Evolutionary conservation across 257 asterid species (phyloP).

Genomic region (Solanum sejunctum): DNA sequence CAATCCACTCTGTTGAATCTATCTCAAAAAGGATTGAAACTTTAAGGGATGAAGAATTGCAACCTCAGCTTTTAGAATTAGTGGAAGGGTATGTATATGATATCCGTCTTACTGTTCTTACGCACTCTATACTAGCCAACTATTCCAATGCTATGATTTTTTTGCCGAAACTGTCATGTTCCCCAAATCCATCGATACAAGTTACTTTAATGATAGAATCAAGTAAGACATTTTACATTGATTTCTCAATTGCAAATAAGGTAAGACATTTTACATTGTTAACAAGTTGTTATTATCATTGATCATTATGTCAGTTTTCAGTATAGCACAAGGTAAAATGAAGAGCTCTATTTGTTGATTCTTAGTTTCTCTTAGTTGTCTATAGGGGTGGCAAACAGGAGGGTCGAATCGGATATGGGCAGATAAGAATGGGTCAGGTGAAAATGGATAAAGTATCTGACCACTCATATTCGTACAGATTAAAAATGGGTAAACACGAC

Average conservation of each 20-base stretch:
- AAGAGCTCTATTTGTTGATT: not conserved
- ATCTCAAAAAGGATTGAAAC: constrained; percentile 85
- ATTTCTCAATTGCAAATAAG: not conserved
- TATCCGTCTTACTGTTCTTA: not conserved
- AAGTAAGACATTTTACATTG: not conserved
- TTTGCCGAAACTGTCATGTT: not conserved
- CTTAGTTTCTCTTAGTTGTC: not conserved
- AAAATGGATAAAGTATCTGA: not conserved
- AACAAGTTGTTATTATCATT: not conserved
- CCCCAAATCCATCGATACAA: not conserved
- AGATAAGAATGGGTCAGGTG: not conserved
- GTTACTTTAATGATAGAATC: not conserved
- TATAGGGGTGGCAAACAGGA: not conserved
- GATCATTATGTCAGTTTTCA: not conserved
- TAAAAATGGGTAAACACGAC: not conserved
- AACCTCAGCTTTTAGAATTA: constrained; percentile 75
- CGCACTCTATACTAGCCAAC: not conserved
- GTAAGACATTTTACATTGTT: not conserved
- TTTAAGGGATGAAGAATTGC: constrained; percentile 74
- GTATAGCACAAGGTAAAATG: not conserved
- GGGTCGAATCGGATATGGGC: not conserved
- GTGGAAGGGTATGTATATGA: constrained; percentile 57
- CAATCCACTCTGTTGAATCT: constrained; percentile 85
- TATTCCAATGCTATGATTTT: not conserved
- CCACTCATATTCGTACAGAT: not conserved